Evolutionary conservation across 192 early-diverging fungal species (phyloP).

Genomic region (Entophlyctis luteolus): DNA sequence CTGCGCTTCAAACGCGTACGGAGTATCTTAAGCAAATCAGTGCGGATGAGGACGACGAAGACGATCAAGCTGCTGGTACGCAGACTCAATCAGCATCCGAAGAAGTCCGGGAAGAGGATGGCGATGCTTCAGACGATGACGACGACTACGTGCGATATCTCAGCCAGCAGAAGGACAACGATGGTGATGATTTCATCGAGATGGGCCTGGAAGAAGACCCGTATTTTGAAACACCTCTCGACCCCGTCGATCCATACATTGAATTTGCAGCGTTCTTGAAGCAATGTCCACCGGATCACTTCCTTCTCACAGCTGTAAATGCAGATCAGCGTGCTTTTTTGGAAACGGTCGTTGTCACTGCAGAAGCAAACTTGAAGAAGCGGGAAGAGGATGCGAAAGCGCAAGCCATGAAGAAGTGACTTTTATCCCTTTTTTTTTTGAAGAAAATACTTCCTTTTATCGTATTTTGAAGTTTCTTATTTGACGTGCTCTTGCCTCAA

Average conservation of each 20-base stretch:
- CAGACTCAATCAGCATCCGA: slow-evolving; percentile 7
- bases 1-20: slow-evolving; percentile 12
- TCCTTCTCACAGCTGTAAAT: slow-evolving; percentile 6
- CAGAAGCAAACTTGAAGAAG: slow-evolving; percentile 11
- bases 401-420: not conserved
- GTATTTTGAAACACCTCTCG: slow-evolving; percentile 27
- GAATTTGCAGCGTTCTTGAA: slow-evolving; percentile 23
- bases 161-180: not conserved
- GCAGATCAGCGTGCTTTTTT: slow-evolving; percentile 23
- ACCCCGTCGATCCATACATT: slow-evolving; percentile 27
- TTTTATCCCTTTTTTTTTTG: not conserved
- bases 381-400: slow-evolving; percentile 13
- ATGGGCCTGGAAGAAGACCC: slow-evolving; percentile 28
- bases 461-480: not conserved
- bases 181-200: slow-evolving; percentile 12
- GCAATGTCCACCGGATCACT: slow-evolving; percentile 10
- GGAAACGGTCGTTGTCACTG: slow-evolving; percentile 4
- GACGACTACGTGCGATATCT: slow-evolving; percentile 24
- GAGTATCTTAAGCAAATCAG: slow-evolving; percentile 10
- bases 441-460: not conserved
- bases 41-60: slow-evolving; percentile 25
- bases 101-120: slow-evolving; percentile 24
- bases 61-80: slow-evolving; percentile 12
- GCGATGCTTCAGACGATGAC: slow-evolving; percentile 13
- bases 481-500: too few species aligned